These are phyloP conservation scores for Podaxis sp. DNA, from an alignment of 768 basidiomycete species.

Conservation along the genomic window DNA sequence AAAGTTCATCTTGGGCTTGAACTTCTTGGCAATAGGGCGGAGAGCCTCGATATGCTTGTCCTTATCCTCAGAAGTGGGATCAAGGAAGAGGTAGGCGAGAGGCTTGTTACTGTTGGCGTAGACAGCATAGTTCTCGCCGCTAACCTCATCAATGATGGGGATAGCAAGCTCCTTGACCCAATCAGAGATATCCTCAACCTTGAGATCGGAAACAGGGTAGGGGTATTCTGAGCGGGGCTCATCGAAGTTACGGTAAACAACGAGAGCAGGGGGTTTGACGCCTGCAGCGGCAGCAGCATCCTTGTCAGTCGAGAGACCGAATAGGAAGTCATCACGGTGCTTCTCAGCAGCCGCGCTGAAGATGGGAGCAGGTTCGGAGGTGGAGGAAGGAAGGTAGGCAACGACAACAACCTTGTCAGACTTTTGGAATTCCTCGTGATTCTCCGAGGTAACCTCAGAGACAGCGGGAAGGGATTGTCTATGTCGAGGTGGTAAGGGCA, in stretches of 20 bases:
- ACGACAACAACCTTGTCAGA: conserved; percentile 90
- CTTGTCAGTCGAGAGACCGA: conserved; percentile 79
- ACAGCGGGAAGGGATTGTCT: conserved; percentile 95
- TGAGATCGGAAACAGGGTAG: conserved; percentile 54
- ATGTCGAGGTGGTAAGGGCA: conserved; percentile 12
- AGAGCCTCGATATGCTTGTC: conserved; percentile 65
- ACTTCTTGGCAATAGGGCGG: conserved; percentile 74
- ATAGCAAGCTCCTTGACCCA: conserved; percentile 86
- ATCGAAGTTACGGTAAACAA: conserved; percentile 92
- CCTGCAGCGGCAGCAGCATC: conserved; percentile 67
- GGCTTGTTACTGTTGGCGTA: conserved; percentile 86
- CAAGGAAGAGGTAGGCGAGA: conserved; percentile 92
- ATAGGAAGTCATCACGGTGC: conserved; percentile 92
- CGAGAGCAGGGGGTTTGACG: conserved; percentile 78
- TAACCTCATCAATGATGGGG: conserved; percentile 90
- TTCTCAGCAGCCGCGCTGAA: conserved; percentile 82
- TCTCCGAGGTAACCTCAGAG: conserved; percentile 70
- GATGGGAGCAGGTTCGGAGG: conserved; percentile 65
- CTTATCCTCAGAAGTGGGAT: conserved; percentile 67
- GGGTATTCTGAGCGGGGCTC: conserved; percentile 74
- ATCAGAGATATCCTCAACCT: conserved; percentile 58
- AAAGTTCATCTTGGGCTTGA: conserved; percentile 90
- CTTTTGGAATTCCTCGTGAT: conserved; percentile 81
- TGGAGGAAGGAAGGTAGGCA: conserved; percentile 75
- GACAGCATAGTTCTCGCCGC: conserved; percentile 85